Percentiles rank a stretch among this genome's conserved stretches.
Evolutionary conservation across 2,329 filamentous ascomycete species (phyloP).

Genomic region (Xylariaceae sp.): DNA sequence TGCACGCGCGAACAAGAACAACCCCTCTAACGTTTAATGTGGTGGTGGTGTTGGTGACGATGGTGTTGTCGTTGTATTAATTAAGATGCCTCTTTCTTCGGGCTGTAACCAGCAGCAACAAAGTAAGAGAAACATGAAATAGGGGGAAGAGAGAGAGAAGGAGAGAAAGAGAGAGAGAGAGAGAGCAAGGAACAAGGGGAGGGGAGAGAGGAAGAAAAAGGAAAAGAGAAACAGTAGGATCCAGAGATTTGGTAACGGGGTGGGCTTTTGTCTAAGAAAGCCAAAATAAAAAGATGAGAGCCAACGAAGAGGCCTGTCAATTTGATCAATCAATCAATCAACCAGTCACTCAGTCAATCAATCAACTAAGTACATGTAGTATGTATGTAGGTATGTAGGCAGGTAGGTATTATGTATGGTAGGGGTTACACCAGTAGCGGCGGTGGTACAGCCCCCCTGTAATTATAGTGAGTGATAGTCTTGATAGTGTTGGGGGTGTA

Average conservation of each 20-base stretch:
- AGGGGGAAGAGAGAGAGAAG: conserved; percentile 3
- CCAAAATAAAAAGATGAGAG: neutral
- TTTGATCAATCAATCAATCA: conserved; percentile 13
- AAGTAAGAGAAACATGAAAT: conserved; percentile 18
- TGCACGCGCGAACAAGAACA: neutral
- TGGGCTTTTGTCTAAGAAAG: conserved; percentile 35
- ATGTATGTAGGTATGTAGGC: neutral
- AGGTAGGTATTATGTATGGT: too few relatives aligned
- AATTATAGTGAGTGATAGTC: neutral
- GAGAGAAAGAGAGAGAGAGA: conserved; percentile 9
- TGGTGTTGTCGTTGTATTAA: conserved; percentile 11
- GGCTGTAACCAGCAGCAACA: conserved; percentile 28
- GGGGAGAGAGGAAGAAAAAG: conserved; percentile 18
- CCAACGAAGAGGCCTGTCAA: neutral
- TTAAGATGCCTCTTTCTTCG: conserved; percentile 18
- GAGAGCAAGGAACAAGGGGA: neutral
- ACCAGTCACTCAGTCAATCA: conserved; percentile 14
- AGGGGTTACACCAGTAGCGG: conserved; percentile 24
- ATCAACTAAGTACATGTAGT: conserved; percentile 4
- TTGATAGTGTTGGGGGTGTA: neutral
- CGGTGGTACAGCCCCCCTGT: conserved; percentile 14
- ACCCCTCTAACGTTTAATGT: neutral
- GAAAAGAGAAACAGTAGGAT: conserved; percentile 23
- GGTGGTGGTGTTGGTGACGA: too few relatives aligned
- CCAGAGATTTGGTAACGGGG: conserved; percentile 36